Evolutionary conservation across 768 basidiomycete species (phyloP), one percentile per base, ranked within the genome.

Genomic region (Wakefieldia striispora): DNA sequence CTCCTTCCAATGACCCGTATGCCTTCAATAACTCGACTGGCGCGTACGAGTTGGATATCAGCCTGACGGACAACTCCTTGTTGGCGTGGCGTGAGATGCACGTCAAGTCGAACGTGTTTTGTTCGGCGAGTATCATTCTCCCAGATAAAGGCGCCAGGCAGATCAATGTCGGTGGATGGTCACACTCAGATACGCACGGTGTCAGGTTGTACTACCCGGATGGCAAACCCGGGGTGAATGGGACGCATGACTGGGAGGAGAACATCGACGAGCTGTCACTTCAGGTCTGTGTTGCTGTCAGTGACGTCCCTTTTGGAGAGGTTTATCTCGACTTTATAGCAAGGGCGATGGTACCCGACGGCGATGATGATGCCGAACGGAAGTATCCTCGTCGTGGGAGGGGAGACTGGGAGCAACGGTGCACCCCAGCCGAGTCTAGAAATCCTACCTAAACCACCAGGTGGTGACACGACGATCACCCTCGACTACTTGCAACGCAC

Each of bases 201-300:
- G 72, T 91, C 26, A 77, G 89, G 27, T 65, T 91, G 14, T 91
- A 87, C 53, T 80, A 80, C 0, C 89, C 89, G 0, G 76, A 84
- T 57, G 88, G 89, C 20, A 69, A 61, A 1, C 67, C 77, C 4
- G 89, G 89, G 1, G 78, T 82, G 24, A 88, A 87, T 53, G 80
- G 81, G 6, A 89, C 86, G 4, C 83, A 81, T 45, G 85, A 91
- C 56, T 91, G 89, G 89, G 78, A 91, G 64, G 88, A 91, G 63
- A 80, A 90, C 54, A 71, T 70, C 36, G 52, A 76, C 0, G 73
- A 75, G 35, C 71, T 91, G 2, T 53, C 67, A 3, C 73, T 90
- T 23, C 88, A 89, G 76, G 84, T 84, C 38, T 23, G 70, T 61
- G 19, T 9, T 6, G 8, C 6, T 29, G 29, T 29, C 10, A 12